These are phyloP conservation scores for Colletotrichum orchidophilum DNA, from an alignment of 2,329 filamentous ascomycete genomes.

Conservation along the genomic window DNA sequence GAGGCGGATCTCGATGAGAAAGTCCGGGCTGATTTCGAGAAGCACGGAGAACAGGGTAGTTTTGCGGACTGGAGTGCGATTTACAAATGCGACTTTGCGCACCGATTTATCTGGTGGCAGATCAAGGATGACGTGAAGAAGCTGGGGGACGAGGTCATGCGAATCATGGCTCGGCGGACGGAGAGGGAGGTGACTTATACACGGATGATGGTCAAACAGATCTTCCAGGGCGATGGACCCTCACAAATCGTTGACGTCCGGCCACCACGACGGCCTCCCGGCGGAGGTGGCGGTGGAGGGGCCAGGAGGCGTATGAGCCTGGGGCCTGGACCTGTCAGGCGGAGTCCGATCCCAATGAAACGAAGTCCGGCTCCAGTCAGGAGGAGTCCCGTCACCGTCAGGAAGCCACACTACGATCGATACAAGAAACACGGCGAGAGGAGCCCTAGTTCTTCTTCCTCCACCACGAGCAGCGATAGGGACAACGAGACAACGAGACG, in stretches of 20 bases:
- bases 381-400: not conserved
- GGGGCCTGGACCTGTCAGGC: not conserved
- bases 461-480: not conserved
- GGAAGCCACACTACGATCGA: not conserved
- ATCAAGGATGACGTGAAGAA: slow-evolving; percentile 26
- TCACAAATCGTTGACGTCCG: not conserved
- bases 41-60: slow-evolving; percentile 16
- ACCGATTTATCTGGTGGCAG: slow-evolving; percentile 33
- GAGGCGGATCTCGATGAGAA: slow-evolving; percentile 30
- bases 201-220: slow-evolving; percentile 24
- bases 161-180: slow-evolving; percentile 25
- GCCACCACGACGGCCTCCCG: not conserved
- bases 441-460: not conserved
- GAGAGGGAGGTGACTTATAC: slow-evolving; percentile 31
- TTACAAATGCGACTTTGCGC: slow-evolving; percentile 29
- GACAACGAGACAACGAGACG: not conserved
- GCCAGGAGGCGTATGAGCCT: slow-evolving; percentile 3
- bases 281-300: slow-evolving; percentile 10
- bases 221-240: not conserved
- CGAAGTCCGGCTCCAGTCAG: not conserved
- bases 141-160: slow-evolving; percentile 24
- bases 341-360: not conserved
- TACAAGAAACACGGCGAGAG: not conserved
- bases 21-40: slow-evolving; percentile 26
- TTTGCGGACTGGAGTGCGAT: slow-evolving; percentile 29